Evolutionary conservation across 2,329 filamentous ascomycete species (phyloP).

Genomic region (Hirsutella thompsonii): DNA sequence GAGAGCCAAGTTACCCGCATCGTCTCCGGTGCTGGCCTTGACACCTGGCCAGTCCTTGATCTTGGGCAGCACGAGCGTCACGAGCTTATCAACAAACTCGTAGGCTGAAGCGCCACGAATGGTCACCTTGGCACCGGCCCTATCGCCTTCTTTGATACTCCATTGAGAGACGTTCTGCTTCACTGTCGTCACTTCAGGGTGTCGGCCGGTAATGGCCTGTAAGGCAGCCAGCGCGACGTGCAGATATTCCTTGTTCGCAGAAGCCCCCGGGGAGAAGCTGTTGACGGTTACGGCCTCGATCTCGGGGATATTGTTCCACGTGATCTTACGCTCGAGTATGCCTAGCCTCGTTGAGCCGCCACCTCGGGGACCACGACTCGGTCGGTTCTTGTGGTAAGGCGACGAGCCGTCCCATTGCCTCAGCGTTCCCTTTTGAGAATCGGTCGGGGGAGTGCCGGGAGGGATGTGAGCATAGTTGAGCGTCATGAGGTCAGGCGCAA

Average conservation of each 20-base stretch:
- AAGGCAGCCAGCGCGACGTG: slow-evolving; percentile 75
- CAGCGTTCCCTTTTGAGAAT: slow-evolving; percentile 47
- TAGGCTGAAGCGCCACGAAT: slow-evolving; percentile 71
- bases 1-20: slow-evolving; percentile 74
- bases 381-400: slow-evolving; percentile 88
- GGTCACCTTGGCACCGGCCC: slow-evolving; percentile 64
- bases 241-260: slow-evolving; percentile 59
- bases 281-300: slow-evolving; percentile 73
- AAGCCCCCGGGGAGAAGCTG: slow-evolving; percentile 56
- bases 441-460: slow-evolving; percentile 51
- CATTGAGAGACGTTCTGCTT: slow-evolving; percentile 63
- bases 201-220: slow-evolving; percentile 72
- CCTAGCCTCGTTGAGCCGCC: slow-evolving; percentile 49
- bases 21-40: slow-evolving; percentile 58
- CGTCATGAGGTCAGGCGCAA: slow-evolving; percentile 78
- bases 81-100: slow-evolving; percentile 79
- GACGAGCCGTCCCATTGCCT: slow-evolving; percentile 81
- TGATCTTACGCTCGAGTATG: slow-evolving; percentile 59
- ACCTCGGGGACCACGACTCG: slow-evolving; percentile 73
- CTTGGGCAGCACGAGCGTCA: slow-evolving; percentile 81
- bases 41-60: slow-evolving; percentile 91
- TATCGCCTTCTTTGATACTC: slow-evolving; percentile 57
- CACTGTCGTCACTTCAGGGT: slow-evolving; percentile 56
- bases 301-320: slow-evolving; percentile 75
- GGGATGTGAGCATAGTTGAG: slow-evolving; percentile 78